Evolutionary conservation across 2,329 filamentous ascomycete species (phyloP), one percentile per base, ranked within the genome.

Genomic region (Hypoxylon sp.): DNA sequence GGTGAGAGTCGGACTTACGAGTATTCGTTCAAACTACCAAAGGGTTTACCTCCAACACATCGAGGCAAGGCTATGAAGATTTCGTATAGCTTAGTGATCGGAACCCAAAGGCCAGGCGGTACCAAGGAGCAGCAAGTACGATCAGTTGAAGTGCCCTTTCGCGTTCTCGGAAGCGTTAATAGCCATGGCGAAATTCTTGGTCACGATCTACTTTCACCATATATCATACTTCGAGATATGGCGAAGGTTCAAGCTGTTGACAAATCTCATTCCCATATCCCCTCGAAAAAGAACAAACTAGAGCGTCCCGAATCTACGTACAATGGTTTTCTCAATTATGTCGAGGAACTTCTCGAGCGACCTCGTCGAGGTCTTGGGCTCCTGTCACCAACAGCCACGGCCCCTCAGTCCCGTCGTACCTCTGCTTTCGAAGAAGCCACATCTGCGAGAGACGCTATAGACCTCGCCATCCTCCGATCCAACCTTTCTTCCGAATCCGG

Each of bases 11-110:
- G 89, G 73, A 92, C 90, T 52, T 99, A 92, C 76, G 93, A 92
- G 54, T 99, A 98, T 79, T 88, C 89, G 0, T 98, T 98, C 78
- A 91, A 88, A 48, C 82, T 99, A 59, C 96, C 96, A 0, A 91
- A 90, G 75, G 95, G 95, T 0, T 82, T 99, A n/a, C 96, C 96
- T 22, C 95, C 96, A 5, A 94, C 90, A 13, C 93, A 98, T 78
- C 92, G 92, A 74, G 96, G 96, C 10, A 94, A 96, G 77, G 93
- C 94, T 0, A 96, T 98, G 77, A 98, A 98, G 80, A 94, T 98
- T 54, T 88, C 90, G 1, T 99, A 99, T 81, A 93, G 92, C 77
- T 84, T 99, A 11, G 90, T 97, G 9, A 93, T 99, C 70, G 95
- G 95, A 48, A 97, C 95, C 0, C 96, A 99, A 79, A 86, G 94